Evolutionary conservation across 495 filamentous ascomycete genomes (phyloP).

Genomic region (Darksidea phi): DNA sequence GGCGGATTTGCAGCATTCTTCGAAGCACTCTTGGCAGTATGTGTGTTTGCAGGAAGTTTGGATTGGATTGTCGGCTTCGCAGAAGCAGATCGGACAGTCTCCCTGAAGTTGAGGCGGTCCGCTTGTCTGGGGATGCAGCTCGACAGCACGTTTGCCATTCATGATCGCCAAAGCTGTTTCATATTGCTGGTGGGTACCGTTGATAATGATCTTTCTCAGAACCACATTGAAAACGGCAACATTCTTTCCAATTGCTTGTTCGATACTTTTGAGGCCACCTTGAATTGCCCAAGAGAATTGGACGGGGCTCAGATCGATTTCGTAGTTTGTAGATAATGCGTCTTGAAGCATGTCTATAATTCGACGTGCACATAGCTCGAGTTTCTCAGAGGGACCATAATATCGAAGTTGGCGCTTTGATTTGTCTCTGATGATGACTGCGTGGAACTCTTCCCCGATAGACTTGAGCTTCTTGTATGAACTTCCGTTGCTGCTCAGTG

Average conservation of each 20-base stretch:
- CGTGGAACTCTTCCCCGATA: background rate
- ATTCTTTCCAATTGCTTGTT: slow-evolving; percentile 39
- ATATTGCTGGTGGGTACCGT: slow-evolving; percentile 10
- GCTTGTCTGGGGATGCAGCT: background rate
- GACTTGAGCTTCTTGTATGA: background rate
- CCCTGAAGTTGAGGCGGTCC: slow-evolving; percentile 9
- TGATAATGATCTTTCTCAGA: slow-evolving; percentile 39
- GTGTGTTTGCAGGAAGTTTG: slow-evolving; percentile 45
- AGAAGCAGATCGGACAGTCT: slow-evolving; percentile 49
- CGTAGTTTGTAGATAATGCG: background rate
- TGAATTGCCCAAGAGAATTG: slow-evolving; percentile 42
- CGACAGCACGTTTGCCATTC: background rate
- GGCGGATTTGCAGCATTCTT: slow-evolving; percentile 6
- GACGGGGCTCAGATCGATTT: slow-evolving; percentile 42
- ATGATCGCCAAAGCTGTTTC: slow-evolving; percentile 1
- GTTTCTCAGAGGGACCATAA: background rate
- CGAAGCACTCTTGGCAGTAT: slow-evolving; percentile 46
- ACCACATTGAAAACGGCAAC: slow-evolving; percentile 40
- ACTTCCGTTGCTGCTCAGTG: background rate
- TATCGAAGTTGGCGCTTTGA: background rate
- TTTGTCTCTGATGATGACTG: slow-evolving; percentile 1
- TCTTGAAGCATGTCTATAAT: background rate
- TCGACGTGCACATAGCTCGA: background rate
- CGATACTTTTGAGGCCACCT: slow-evolving; percentile 46
- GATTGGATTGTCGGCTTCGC: slow-evolving; percentile 43